These are phyloP conservation scores for Tolypocladium sp. DNA, from an alignment of 2,329 filamentous ascomycete species.

Conservation along the genomic window DNA sequence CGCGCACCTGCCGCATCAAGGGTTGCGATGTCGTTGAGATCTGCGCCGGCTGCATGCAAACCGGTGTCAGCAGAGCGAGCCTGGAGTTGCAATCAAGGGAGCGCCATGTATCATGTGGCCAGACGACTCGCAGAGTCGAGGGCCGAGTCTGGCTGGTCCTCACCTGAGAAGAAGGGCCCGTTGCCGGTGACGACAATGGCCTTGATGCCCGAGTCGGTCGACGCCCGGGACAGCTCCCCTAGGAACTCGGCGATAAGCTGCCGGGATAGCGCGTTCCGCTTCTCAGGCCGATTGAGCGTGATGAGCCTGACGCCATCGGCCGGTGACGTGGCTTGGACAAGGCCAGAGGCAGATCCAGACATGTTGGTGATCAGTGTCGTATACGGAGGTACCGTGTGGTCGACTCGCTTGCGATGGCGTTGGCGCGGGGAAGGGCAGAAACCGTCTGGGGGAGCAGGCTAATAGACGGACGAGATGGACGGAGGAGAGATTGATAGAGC, in stretches of 20 bases:
- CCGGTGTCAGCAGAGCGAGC: background rate
- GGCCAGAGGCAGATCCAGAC: slow-evolving; percentile 5
- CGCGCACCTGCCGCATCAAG: slow-evolving; percentile 22
- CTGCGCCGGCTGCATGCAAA: slow-evolving; percentile 20
- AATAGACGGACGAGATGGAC: background rate
- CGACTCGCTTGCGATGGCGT: background rate
- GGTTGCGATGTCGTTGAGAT: slow-evolving; percentile 24
- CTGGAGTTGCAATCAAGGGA: slow-evolving; percentile 1
- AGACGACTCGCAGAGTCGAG: too few relatives aligned
- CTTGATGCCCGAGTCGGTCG: slow-evolving; percentile 14
- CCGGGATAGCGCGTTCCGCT: slow-evolving; percentile 49
- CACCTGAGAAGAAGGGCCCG: slow-evolving; percentile 14
- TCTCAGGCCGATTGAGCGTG: slow-evolving; percentile 43
- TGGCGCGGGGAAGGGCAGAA: background rate
- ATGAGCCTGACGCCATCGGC: slow-evolving; percentile 33
- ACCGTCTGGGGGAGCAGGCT: background rate
- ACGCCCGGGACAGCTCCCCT: slow-evolving; percentile 13
- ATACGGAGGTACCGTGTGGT: background rate
- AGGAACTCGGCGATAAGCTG: slow-evolving; percentile 38
- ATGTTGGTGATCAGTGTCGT: slow-evolving; percentile 2
- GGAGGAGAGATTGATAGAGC: background rate
- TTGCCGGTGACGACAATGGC: slow-evolving; percentile 28
- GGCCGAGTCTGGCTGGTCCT: background rate
- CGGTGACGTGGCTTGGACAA: slow-evolving; percentile 10
- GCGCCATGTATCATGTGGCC: background rate